Conservation (phyloP, 192 early-diverging fungal genomes). For the Dissophora ornata region DNA sequence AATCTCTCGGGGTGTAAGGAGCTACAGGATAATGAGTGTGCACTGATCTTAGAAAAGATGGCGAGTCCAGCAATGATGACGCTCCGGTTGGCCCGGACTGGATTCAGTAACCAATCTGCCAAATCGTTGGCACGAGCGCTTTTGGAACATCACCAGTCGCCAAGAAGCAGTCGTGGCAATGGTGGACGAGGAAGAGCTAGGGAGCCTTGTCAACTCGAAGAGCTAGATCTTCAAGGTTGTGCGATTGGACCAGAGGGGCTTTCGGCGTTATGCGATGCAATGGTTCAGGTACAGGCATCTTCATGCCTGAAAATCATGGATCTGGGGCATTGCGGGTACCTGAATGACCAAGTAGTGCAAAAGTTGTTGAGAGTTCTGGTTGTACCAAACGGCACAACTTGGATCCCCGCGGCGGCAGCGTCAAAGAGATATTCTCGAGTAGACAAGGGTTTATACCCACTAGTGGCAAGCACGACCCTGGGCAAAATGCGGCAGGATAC, state of each 20-base stretch:
- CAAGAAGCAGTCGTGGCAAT: no score
- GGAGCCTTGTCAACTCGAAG: constrained; percentile 26
- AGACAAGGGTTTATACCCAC: constrained; percentile 3
- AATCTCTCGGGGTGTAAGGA: constrained; percentile 32
- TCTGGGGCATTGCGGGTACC: constrained; percentile 30
- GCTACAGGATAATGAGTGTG: constrained; percentile 28
- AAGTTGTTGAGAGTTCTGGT: constrained; percentile 15
- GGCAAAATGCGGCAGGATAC: no score
- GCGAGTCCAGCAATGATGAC: constrained; percentile 26
- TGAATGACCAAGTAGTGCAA: constrained; percentile 14
- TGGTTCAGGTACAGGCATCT: background rate
- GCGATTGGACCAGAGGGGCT: constrained; percentile 26
- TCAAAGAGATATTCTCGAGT: background rate
- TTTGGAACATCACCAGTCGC: background rate
- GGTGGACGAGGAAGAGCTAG: no score
- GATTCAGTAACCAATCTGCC: constrained; percentile 37
- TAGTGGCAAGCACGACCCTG: no score
- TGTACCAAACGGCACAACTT: constrained; percentile 20
- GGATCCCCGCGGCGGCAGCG: background rate
- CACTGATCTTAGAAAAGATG: constrained; percentile 23
- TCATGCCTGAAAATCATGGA: constrained; percentile 27
- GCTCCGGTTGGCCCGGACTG: constrained; percentile 33
- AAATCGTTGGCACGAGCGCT: constrained; percentile 11
- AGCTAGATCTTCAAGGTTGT: constrained; percentile 42
- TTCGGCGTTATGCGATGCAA: constrained; percentile 3